phyloP scores from a whole-genome alignment of 1,284 basidiomycete species.

The Irpex sp. region DNA sequence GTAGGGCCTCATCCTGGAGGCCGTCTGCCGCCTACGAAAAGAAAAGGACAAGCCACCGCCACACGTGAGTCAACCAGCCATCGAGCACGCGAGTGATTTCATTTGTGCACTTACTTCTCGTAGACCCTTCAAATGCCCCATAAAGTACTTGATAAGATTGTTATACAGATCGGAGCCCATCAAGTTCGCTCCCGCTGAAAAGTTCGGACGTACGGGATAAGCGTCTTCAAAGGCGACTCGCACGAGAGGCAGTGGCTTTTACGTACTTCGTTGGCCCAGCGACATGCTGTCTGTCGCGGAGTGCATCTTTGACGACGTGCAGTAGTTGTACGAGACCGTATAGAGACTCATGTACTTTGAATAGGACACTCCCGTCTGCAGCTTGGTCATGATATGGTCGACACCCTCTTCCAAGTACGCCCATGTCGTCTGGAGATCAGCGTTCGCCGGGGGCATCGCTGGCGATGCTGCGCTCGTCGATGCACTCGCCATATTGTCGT shows the following conservation, averaged over 20 bases:
- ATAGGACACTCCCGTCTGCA: constrained; percentile 88
- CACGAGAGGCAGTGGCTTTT: constrained; percentile 3
- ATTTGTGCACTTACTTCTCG: constrained; percentile 50
- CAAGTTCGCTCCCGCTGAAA: constrained; percentile 83
- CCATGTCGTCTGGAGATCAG: constrained; percentile 87
- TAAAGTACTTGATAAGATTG: constrained; percentile 84
- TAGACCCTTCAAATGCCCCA: constrained; percentile 70
- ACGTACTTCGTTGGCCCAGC: constrained; percentile 60
- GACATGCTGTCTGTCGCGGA: constrained; percentile 45
- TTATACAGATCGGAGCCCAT: constrained; percentile 96
- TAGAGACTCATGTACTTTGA: constrained; percentile 92
- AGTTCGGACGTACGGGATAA: constrained; percentile 14
- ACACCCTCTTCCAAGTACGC: constrained; percentile 85
- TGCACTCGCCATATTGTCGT: constrained; percentile 22
- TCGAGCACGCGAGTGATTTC: constrained; percentile 5
- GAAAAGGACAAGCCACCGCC: neutral
- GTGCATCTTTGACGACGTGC: constrained; percentile 87
- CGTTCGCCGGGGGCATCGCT: constrained; percentile 59
- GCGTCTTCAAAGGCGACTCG: constrained; percentile 11
- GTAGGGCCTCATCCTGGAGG: constrained; percentile 82
- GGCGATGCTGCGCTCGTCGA: constrained; percentile 22
- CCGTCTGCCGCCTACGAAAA: constrained; percentile 66
- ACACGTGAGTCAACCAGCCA: neutral
- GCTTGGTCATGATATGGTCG: constrained; percentile 90
- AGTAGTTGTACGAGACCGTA: constrained; percentile 95